Conservation (phyloP, 345 rosid genomes). For the Durio zibethinus region DNA sequence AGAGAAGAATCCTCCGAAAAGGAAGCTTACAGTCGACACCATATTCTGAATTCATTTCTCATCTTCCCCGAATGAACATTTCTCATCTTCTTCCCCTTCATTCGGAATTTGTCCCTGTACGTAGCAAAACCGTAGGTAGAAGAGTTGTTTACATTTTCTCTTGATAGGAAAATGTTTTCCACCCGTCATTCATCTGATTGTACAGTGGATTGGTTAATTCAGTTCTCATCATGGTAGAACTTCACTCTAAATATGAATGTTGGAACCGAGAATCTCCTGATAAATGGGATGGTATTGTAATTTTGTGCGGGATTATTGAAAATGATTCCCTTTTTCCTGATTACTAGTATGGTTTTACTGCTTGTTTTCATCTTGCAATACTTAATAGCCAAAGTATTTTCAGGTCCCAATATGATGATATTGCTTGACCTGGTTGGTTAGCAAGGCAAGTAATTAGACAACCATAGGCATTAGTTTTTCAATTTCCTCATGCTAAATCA, state of each 20-base stretch:
- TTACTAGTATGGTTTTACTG: not conserved
- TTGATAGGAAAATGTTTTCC: not conserved
- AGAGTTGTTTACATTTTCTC: not conserved
- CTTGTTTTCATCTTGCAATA: not conserved
- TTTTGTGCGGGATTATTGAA: not conserved
- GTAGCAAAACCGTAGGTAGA: not conserved
- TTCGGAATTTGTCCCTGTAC: slow-evolving; percentile 1
- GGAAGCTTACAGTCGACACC: slow-evolving; percentile 85
- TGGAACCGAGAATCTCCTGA: not conserved
- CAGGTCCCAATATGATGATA: not conserved
- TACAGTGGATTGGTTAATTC: not conserved
- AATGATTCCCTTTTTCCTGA: not conserved
- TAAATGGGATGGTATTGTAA: not conserved
- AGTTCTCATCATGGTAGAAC: not conserved
- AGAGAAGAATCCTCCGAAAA: slow-evolving; percentile 67
- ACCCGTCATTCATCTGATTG: not conserved
- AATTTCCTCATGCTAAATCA: not conserved
- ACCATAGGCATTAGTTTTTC: not conserved
- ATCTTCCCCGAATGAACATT: not conserved
- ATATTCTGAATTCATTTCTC: slow-evolving; percentile 48
- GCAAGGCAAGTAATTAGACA: not conserved
- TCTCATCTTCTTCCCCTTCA: not conserved
- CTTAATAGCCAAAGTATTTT: not conserved
- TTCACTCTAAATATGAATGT: not conserved
- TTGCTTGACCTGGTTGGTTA: not conserved